A percentile compares a stretch with the other conserved stretches of the same genome.
Conservation (phyloP, 352 stramenopile genomes). For the Globisporangium radiosum region DNA sequence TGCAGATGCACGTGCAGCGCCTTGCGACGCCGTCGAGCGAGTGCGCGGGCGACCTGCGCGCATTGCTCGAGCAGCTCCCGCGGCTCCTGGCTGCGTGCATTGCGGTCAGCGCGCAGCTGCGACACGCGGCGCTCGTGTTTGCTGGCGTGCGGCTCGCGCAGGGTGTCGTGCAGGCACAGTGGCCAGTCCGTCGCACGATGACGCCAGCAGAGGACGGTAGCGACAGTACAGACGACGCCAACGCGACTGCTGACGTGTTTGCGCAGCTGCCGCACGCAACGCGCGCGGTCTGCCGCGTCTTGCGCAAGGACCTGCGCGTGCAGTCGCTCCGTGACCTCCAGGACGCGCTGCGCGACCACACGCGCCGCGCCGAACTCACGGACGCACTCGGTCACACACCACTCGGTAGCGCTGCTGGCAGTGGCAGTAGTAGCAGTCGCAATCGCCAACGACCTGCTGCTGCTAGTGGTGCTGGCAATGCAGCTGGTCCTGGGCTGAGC, state of each 20-base stretch:
- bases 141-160: conserved; percentile 51
- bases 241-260: conserved; percentile 16
- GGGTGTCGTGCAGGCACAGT: conserved; percentile 44
- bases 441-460: conserved; percentile 15
- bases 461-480: too few relatives aligned
- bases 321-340: conserved; percentile 27
- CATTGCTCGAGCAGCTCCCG: conserved; percentile 93
- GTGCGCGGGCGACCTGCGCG: conserved; percentile 96
- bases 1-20: conserved; percentile 94
- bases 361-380: background rate
- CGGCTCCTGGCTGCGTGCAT: conserved; percentile 93
- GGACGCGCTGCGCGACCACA: conserved; percentile 10
- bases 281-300: conserved; percentile 18
- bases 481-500: conserved; percentile 8
- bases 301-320: conserved; percentile 24
- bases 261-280: conserved; percentile 43
- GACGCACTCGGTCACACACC: background rate
- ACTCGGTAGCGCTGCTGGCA: too few relatives aligned
- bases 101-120: conserved; percentile 75
- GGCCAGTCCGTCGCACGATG: conserved; percentile 21
- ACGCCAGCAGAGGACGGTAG: background rate
- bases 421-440: conserved; percentile 20
- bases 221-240: background rate
- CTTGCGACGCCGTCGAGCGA: conserved; percentile 95
- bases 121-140: conserved; percentile 42